A percentile compares a stretch with the other conserved stretches of the same genome.
Conservation (phyloP, 2,329 filamentous ascomycete genomes). For the Nigrograna mackinnonii region DNA sequence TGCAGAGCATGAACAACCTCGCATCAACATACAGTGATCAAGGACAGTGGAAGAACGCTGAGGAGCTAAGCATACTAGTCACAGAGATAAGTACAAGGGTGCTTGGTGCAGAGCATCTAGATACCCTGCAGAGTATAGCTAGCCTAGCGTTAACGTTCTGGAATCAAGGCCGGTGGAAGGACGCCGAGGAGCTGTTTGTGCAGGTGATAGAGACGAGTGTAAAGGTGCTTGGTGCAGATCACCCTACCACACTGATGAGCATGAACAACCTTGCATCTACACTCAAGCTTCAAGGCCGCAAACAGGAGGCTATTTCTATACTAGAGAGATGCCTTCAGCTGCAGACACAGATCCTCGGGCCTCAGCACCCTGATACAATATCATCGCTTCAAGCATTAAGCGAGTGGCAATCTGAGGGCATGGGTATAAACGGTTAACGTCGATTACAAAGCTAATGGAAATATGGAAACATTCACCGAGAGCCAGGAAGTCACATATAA, state of each 20-base stretch:
- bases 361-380: neutral
- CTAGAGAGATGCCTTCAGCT: conserved; percentile 1
- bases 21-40: neutral
- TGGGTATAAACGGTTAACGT: too few species aligned
- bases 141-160: conserved; percentile 4
- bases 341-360: neutral
- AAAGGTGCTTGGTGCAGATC: neutral
- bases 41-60: neutral
- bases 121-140: neutral
- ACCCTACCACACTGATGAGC: conserved; percentile 1
- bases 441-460: too few species aligned
- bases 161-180: conserved; percentile 1
- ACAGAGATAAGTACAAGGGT: neutral
- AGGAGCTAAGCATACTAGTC: neutral
- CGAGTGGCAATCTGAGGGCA: conserved; percentile 1
- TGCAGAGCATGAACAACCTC: conserved; percentile 4
- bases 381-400: neutral
- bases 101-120: neutral
- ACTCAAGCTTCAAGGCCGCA: neutral
- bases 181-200: conserved; percentile 2
- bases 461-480: neutral
- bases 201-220: conserved; percentile 4
- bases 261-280: conserved; percentile 2
- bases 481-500: neutral
- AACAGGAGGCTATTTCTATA: neutral